A percentile compares a stretch with the other conserved stretches of the same genome.
Evolutionary conservation across 768 basidiomycete species (phyloP).

Genomic region (Candolleomyces efflorescens): DNA sequence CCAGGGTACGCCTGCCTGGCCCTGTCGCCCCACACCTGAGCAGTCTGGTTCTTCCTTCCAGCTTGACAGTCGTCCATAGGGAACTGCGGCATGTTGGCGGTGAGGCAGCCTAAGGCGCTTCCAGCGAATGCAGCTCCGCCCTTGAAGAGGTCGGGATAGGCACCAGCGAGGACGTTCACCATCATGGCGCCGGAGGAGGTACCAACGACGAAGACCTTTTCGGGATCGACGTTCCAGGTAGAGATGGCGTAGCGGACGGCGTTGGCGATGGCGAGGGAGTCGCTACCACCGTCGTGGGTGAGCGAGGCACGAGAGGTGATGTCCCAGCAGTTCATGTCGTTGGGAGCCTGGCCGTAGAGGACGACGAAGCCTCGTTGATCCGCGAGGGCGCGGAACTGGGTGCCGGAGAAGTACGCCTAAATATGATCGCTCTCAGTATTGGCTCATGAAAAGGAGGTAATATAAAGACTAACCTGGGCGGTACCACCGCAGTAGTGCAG

Average conservation of each 20-base stretch:
- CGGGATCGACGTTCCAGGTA: constrained; percentile 41
- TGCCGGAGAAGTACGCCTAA: constrained; percentile 39
- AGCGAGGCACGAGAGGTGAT: constrained; percentile 43
- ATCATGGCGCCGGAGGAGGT: constrained; percentile 56
- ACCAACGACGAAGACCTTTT: constrained; percentile 49
- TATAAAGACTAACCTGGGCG: constrained; percentile 28
- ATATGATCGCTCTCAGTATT: neutral
- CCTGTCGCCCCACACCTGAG: constrained; percentile 45
- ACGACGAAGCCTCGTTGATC: constrained; percentile 50
- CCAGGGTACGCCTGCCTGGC: constrained; percentile 47
- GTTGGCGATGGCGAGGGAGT: constrained; percentile 47
- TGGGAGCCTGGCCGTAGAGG: constrained; percentile 41
- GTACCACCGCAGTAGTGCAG: constrained; percentile 51
- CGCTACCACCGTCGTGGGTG: constrained; percentile 51
- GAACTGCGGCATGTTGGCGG: constrained; percentile 27
- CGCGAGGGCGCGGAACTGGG: constrained; percentile 44
- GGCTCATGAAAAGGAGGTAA: neutral
- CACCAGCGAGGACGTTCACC: constrained; percentile 51
- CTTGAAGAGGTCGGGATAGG: constrained; percentile 52
- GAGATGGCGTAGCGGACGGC: constrained; percentile 43
- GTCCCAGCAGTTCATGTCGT: constrained; percentile 48
- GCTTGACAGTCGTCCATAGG: constrained; percentile 46
- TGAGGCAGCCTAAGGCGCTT: constrained; percentile 53
- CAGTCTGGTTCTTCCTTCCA: constrained; percentile 39
- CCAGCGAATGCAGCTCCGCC: constrained; percentile 49